Percentiles rank a stretch among this genome's conserved stretches.
Conservation (phyloP, 2,329 filamentous ascomycete genomes). For the Dactylellina parvicollis region DNA sequence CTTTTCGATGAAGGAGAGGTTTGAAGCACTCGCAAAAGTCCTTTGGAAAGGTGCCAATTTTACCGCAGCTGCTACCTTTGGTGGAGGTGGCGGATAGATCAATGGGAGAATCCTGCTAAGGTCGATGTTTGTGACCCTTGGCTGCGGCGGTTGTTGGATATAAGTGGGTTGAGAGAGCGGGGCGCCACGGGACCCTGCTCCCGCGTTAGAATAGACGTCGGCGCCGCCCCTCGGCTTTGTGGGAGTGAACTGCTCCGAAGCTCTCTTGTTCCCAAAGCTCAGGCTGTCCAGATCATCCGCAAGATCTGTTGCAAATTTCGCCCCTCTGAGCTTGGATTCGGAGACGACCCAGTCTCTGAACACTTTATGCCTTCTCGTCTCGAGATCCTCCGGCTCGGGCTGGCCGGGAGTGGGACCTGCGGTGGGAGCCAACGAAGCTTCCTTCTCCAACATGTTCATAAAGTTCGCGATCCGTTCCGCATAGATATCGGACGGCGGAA, state of each 20-base stretch:
- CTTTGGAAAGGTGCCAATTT: slow-evolving; percentile 46
- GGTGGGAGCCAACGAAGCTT: slow-evolving; percentile 39
- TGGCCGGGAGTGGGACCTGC: slow-evolving; percentile 27
- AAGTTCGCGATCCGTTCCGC: slow-evolving; percentile 49
- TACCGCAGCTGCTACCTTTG: slow-evolving; percentile 36
- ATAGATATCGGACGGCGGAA: slow-evolving; percentile 48
- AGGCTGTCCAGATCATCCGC: slow-evolving; percentile 46
- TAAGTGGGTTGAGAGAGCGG: slow-evolving; percentile 10
- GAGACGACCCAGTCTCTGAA: slow-evolving; percentile 49
- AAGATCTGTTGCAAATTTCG: slow-evolving; percentile 47
- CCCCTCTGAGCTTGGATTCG: slow-evolving; percentile 44
- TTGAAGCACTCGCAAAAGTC: slow-evolving; percentile 29
- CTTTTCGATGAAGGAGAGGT: slow-evolving; percentile 41
- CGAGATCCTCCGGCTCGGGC: slow-evolving; percentile 44
- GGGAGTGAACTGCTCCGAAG: slow-evolving; percentile 32
- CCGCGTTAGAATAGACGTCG: slow-evolving; percentile 21
- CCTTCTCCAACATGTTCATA: slow-evolving; percentile 52
- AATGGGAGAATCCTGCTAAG: slow-evolving; percentile 38
- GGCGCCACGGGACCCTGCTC: background rate
- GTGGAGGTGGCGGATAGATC: slow-evolving; percentile 45
- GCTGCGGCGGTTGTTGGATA: slow-evolving; percentile 20
- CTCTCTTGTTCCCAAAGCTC: slow-evolving; percentile 47
- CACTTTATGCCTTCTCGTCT: slow-evolving; percentile 43
- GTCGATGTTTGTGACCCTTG: slow-evolving; percentile 38
- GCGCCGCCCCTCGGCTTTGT: slow-evolving; percentile 33